Evolutionary conservation across 768 basidiomycete genomes (phyloP), one percentile per base, ranked within the genome.

Genomic region (Porpolomopsis calyptriformis): DNA sequence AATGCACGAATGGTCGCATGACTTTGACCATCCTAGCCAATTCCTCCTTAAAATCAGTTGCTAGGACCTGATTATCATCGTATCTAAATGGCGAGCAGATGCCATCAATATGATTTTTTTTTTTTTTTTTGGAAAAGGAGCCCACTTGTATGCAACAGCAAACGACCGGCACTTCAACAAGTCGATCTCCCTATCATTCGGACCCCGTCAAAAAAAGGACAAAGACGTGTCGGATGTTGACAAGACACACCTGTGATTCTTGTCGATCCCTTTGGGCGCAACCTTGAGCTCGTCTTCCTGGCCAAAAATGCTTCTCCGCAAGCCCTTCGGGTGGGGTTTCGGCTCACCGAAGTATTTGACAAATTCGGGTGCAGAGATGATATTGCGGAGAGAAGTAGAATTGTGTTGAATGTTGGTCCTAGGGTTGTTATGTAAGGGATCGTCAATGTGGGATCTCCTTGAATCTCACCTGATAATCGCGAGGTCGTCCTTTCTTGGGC

Each of bases 251-350:
- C 71, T 70, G 59, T 97, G 91, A 24, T 72, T 73, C 63, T 91
- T 98, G 43, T 77, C 76, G 7, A 94, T 65, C 0, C 91, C 93
- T 57, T 96, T 97, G 1, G 93, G 93, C 4, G 91, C 88, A 0
- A 78, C 79, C 66, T 96, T 97, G 24, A 96, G 66, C 58, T 90
- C 82, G 53, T 90, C 92, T 2, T 93, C 89, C 46, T 63, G 59
- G 0, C 94, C 93, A 60, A 93, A 99, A 1, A 99, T 77, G 56
- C 73, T 94, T 57, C 74, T 73, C 42, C 80, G 65, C 46, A 67
- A 63, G 14, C 85, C 83, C 46, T 82, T 71, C 12, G 76, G 68
- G 51, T 76, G 67, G 1, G 78, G 79, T 41, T 64, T 67, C 0
- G 89, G 70, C 43, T 77, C 67, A 1, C 91, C 94, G 53, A 94